Conservation (phyloP, 2,329 filamentous ascomycete genomes). For the Pseudogymnoascus sp. region DNA sequence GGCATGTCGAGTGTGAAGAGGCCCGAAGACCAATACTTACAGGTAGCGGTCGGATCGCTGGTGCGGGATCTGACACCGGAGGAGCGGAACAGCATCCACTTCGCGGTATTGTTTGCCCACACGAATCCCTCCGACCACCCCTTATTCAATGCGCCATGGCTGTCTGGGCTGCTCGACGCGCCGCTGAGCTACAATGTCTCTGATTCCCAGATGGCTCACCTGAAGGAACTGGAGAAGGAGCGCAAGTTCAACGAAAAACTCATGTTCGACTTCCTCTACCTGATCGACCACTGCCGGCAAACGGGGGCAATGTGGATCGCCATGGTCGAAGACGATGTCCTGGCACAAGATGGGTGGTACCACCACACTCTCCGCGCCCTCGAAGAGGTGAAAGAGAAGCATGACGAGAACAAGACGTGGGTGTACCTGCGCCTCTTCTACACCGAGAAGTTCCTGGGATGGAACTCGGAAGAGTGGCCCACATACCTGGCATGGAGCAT, state of each 20-base stretch:
- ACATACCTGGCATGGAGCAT: slow-evolving; percentile 20
- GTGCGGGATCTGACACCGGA: slow-evolving; percentile 26
- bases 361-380: slow-evolving; percentile 24
- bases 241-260: slow-evolving; percentile 25
- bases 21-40: slow-evolving; percentile 13
- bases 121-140: slow-evolving; percentile 26
- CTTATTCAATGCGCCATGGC: slow-evolving; percentile 28
- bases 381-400: slow-evolving; percentile 22
- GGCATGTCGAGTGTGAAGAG: slow-evolving; percentile 14
- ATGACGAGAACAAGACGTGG: slow-evolving; percentile 16
- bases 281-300: slow-evolving; percentile 24
- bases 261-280: slow-evolving; percentile 29
- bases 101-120: slow-evolving; percentile 31
- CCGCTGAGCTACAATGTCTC: slow-evolving; percentile 26
- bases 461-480: slow-evolving; percentile 31
- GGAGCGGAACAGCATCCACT: slow-evolving; percentile 27
- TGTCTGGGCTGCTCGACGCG: slow-evolving; percentile 28
- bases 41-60: slow-evolving; percentile 21
- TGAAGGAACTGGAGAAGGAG: slow-evolving; percentile 9
- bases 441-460: slow-evolving; percentile 32
- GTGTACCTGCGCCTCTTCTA: slow-evolving; percentile 32
- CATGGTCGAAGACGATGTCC: slow-evolving; percentile 32
- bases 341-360: slow-evolving; percentile 31
- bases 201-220: background rate
- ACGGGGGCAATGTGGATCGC: slow-evolving; percentile 29